Base-by-base conservation (phyloP, 1,284 basidiomycete species). In the Coniferiporia weirii region DNA sequence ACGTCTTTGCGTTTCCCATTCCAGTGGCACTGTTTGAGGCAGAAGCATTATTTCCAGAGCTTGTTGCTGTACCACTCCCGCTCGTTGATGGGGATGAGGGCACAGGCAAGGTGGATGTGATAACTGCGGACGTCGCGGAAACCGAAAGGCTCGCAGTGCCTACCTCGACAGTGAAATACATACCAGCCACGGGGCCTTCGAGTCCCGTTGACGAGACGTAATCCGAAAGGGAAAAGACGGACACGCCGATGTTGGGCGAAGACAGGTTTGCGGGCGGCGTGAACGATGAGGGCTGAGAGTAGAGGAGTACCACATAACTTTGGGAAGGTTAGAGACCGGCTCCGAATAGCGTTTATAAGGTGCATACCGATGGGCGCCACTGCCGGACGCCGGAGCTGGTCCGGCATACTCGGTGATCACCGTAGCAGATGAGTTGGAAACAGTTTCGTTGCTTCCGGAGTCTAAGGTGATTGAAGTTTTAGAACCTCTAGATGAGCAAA, bases 121-220 rank as follows among this genome's bases (percentile, higher is more conserved):
- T 73, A 27, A 91, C 87, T 12, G 85, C 69, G 32, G 81, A 81
- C 38, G 89, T 91, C 17, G 81, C 65, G 34, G 80, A 72, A 56
- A 83, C 69, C 47, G 80, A 74, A 50, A 69, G 73, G 36, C 82
- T 85, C 13, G 80, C 75, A 2, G 77, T 77, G 47, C 89, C 88
- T 66, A 83, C 80, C 70, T 89, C 82, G 64, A 92, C 90, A 20
- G 80, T 83, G 69, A 92, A 82, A 76, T 91, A 94, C 64, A 78
- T 86, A 56, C 81, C 83, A 45, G 82, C 83, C 63, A 89, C 73
- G 61, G 86, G 74, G 45, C 75, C 68, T 45, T 84, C 82, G 32
- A 91, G 73, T 43, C 77, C 75, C 60, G 80, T 82, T 61, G 70
- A 70, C 79, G 73, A 73, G 44, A 78, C 76, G 63, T 86, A 88